These are phyloP conservation scores for Cyberlindnera americana DNA, from an alignment of 805 yeast genomes.

Conservation along the genomic window DNA sequence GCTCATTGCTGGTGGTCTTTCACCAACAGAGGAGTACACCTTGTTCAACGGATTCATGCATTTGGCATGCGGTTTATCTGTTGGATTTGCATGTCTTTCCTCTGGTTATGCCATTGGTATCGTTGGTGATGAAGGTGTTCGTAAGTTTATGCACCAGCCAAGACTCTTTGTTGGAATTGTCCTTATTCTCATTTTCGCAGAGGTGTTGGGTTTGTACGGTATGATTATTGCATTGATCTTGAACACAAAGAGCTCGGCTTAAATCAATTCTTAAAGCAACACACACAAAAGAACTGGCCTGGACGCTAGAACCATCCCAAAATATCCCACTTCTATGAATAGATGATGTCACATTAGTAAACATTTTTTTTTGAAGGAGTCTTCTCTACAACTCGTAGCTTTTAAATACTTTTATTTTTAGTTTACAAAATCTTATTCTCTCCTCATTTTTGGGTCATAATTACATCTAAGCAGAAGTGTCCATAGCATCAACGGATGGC, in stretches of 20 bases:
- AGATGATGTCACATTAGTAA: constrained; percentile 3
- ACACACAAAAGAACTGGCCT: background rate
- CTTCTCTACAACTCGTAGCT: too few relatives aligned
- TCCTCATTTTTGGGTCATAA: background rate
- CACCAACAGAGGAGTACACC: constrained; percentile 76
- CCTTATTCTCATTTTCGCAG: constrained; percentile 84
- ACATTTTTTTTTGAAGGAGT: background rate
- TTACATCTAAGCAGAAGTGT: constrained; percentile 29
- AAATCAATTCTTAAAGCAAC: constrained; percentile 5
- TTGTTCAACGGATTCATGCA: constrained; percentile 98
- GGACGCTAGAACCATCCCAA: too few relatives aligned
- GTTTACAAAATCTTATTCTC: too few relatives aligned
- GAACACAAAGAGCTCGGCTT: constrained; percentile 82
- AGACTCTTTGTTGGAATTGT: constrained; percentile 87
- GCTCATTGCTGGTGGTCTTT: constrained; percentile 84
- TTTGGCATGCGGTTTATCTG: constrained; percentile 91
- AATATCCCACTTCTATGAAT: background rate
- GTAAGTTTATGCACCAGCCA: constrained; percentile 85
- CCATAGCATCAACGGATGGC: constrained; percentile 34
- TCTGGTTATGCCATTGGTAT: constrained; percentile 96
- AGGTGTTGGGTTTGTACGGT: constrained; percentile 87
- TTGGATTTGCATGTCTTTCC: constrained; percentile 94
- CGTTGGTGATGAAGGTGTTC: constrained; percentile 91
- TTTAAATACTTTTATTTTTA: too few relatives aligned
- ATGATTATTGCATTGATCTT: constrained; percentile 92